Evolutionary conservation across 2,329 filamentous ascomycete genomes (phyloP).

Genomic region (Raffaelea arxii): DNA sequence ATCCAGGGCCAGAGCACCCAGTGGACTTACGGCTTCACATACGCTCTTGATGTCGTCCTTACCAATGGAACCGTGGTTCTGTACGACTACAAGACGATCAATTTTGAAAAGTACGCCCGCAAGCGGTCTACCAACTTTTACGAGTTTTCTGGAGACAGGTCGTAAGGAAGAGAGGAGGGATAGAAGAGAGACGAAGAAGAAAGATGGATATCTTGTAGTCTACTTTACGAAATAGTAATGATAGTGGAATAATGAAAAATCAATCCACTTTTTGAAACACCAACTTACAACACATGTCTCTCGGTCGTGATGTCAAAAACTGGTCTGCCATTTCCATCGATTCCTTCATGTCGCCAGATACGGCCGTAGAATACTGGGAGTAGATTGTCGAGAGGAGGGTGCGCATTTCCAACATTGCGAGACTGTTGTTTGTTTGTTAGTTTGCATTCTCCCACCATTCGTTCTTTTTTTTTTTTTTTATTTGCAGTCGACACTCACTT

Average conservation of each 20-base stretch:
- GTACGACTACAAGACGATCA: not conserved
- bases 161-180: not conserved
- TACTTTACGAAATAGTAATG: no score
- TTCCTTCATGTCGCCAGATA: conserved; percentile 2
- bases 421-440: not conserved
- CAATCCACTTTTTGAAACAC: conserved; percentile 1
- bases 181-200: not conserved
- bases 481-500: not conserved
- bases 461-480: no score
- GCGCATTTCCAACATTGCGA: conserved; percentile 6
- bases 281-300: conserved; percentile 6
- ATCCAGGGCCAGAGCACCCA: not conserved
- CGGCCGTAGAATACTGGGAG: not conserved
- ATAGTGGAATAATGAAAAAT: no score
- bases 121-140: not conserved
- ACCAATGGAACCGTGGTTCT: not conserved
- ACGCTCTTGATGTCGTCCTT: not conserved
- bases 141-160: not conserved
- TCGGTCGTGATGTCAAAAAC: conserved; percentile 4
- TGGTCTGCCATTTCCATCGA: conserved; percentile 5
- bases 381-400: conserved; percentile 1
- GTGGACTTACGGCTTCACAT: not conserved
- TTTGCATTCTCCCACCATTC: not conserved
- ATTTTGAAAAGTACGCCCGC: not conserved
- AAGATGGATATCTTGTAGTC: no score